phyloP scores from a whole-genome alignment of 2,329 filamentous ascomycete species.

The Coniochaeta sp. region DNA sequence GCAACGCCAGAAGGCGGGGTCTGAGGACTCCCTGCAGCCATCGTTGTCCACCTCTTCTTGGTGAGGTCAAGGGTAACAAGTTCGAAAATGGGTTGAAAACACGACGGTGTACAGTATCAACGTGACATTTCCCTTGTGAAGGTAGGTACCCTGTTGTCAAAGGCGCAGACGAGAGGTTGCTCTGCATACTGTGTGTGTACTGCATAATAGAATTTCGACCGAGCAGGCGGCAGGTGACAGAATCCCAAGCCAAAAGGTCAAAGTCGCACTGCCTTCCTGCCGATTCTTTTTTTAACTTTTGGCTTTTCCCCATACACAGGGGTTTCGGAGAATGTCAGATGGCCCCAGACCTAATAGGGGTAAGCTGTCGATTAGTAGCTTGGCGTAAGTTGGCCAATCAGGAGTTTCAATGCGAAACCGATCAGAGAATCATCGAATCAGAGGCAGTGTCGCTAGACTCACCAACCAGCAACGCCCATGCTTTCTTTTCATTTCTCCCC shows the following conservation, averaged over 20 bases:
- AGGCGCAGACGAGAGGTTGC: background rate
- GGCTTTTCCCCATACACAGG: background rate
- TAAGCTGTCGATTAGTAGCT: background rate
- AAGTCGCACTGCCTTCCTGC: background rate
- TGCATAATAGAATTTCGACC: background rate
- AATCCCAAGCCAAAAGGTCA: background rate
- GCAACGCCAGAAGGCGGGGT: background rate
- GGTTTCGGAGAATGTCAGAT: background rate
- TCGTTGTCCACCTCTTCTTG: background rate
- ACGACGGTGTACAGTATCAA: background rate
- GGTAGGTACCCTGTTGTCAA: background rate
- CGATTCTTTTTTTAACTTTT: constrained; percentile 2
- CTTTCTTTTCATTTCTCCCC: background rate
- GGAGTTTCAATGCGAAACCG: background rate
- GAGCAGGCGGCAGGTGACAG: background rate
- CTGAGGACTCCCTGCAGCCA: background rate
- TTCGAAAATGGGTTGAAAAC: background rate
- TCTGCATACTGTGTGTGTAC: background rate
- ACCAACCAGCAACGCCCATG: background rate
- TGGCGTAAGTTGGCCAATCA: background rate
- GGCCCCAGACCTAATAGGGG: background rate
- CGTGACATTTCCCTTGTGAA: background rate
- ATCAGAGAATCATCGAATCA: background rate
- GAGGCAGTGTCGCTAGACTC: background rate
- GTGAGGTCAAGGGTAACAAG: background rate